phyloP scores from a whole-genome alignment of 345 rosid species.

The Acer yangbiense region DNA sequence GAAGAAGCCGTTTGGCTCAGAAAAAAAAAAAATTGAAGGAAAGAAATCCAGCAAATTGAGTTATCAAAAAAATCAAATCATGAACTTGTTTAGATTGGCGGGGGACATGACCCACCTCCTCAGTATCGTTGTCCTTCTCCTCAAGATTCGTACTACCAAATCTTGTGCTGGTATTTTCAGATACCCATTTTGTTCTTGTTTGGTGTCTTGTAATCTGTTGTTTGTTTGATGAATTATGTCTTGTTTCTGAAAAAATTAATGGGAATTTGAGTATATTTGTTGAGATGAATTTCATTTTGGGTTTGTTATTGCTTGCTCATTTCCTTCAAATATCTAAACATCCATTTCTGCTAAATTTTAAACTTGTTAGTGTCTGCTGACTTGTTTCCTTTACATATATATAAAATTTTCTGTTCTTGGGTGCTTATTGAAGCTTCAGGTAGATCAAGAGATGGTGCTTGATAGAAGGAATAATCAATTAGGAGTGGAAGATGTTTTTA shows the following conservation, averaged over 20 bases:
- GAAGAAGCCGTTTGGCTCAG: neutral
- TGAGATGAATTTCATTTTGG: neutral
- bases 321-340: neutral
- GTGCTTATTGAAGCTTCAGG: neutral
- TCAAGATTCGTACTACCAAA: constrained; percentile 40
- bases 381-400: neutral
- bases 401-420: neutral
- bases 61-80: neutral
- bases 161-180: constrained; percentile 34
- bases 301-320: neutral
- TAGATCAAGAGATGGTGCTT: too few relatives aligned
- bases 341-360: neutral
- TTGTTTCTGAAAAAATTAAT: neutral
- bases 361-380: too few relatives aligned
- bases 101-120: constrained; percentile 51
- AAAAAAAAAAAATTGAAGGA: too few relatives aligned
- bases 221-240: neutral
- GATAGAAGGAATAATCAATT: too few relatives aligned
- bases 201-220: neutral
- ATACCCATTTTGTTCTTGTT: neutral
- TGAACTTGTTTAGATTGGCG: constrained; percentile 38
- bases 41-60: neutral
- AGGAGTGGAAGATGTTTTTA: neutral
- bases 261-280: neutral
- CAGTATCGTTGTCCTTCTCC: constrained; percentile 41